Evolutionary conservation across 768 basidiomycete species (phyloP).

Genomic region (Daedaleopsis nitida): DNA sequence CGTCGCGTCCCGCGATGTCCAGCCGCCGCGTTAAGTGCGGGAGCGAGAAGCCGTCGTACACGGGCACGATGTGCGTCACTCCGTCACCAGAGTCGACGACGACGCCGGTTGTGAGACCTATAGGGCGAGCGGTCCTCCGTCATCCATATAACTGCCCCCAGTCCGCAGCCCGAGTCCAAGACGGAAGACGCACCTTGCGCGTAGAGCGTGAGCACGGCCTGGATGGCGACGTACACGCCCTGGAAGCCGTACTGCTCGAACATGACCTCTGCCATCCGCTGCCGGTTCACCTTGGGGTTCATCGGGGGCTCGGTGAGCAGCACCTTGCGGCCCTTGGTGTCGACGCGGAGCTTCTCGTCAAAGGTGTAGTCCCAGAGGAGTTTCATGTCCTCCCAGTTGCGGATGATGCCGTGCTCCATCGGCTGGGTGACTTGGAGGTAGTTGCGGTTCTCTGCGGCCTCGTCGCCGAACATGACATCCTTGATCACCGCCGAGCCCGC

Average conservation of each 20-base stretch:
- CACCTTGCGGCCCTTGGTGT: conserved; percentile 85
- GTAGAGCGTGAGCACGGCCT: conserved; percentile 97
- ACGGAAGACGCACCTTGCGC: conserved; percentile 81
- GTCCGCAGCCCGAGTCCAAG: too few relatives aligned
- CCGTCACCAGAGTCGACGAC: conserved; percentile 99
- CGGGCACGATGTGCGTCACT: conserved; percentile 98
- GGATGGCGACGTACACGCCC: conserved; percentile 96
- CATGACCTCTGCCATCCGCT: conserved; percentile 97
- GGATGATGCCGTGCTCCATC: conserved; percentile 98
- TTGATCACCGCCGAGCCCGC: conserved; percentile 78
- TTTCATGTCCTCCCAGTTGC: conserved; percentile 99
- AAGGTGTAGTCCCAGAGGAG: conserved; percentile 99
- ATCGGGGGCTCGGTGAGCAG: conserved; percentile 97
- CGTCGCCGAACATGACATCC: conserved; percentile 98
- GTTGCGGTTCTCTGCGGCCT: conserved; percentile 91
- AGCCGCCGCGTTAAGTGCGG: conserved; percentile 93
- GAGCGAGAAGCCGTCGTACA: conserved; percentile 95
- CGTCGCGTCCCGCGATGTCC: conserved; percentile 97
- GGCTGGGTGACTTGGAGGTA: conserved; percentile 97
- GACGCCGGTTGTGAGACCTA: conserved; percentile 96
- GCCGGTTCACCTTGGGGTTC: conserved; percentile 94
- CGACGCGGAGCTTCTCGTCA: conserved; percentile 88
- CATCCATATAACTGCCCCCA: background rate
- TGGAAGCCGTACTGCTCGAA: conserved; percentile 98
- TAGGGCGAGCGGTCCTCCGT: background rate